Conservation (phyloP, 108 stramenopile genomes). For the Skeletonema marinoi region DNA sequence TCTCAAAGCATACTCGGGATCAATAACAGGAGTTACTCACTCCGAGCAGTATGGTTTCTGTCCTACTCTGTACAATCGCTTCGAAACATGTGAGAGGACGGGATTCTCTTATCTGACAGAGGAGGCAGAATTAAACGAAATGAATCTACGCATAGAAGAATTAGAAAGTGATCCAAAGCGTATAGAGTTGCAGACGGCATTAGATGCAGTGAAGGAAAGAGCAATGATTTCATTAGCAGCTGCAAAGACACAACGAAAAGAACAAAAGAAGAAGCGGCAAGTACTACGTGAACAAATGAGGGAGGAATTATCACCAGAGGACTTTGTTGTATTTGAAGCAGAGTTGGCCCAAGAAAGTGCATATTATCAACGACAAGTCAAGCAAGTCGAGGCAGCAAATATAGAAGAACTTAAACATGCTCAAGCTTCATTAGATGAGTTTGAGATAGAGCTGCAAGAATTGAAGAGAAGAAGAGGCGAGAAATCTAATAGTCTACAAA, state of each 20-base stretch:
- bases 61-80: slow-evolving; percentile 18
- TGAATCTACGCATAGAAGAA: slow-evolving; percentile 10
- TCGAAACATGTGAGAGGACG: background rate
- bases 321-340: slow-evolving; percentile 17
- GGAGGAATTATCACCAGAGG: background rate
- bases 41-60: background rate
- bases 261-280: slow-evolving; percentile 11
- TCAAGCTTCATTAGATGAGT: background rate
- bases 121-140: slow-evolving; percentile 12
- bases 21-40: slow-evolving; percentile 2
- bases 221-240: background rate
- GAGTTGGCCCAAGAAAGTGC: slow-evolving; percentile 20
- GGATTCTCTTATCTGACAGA: slow-evolving; percentile 7
- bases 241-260: slow-evolving; percentile 11
- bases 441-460: background rate
- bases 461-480: slow-evolving; percentile 10
- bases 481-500: slow-evolving; percentile 1
- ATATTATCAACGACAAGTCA: slow-evolving; percentile 4
- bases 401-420: background rate
- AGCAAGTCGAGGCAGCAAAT: background rate
- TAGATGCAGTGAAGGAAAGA: background rate
- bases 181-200: background rate
- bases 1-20: slow-evolving; percentile 31
- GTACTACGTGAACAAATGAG: slow-evolving; percentile 9
- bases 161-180: slow-evolving; percentile 5